A percentile compares a stretch with the other conserved stretches of the same genome.
Evolutionary conservation across 2,329 filamentous ascomycete genomes (phyloP).

Genomic region (Teratosphaeria nubilosa): DNA sequence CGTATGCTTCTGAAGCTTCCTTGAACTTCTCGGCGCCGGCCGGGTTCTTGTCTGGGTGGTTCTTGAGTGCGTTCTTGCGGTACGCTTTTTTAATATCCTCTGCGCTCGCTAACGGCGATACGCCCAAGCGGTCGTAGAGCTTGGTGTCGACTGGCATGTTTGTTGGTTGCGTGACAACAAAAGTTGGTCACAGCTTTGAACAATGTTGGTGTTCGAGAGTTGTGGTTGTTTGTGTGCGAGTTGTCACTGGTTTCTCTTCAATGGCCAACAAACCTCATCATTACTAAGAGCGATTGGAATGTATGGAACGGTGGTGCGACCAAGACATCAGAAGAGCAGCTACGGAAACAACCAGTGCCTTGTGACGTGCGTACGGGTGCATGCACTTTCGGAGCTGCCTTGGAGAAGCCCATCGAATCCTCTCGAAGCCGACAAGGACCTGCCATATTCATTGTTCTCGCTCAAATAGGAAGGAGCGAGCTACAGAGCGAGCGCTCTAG

Average conservation of each 20-base stretch:
- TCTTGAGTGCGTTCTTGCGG: constrained; percentile 69
- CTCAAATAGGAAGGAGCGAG: background rate
- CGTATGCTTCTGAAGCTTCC: constrained; percentile 93
- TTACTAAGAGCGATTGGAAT: background rate
- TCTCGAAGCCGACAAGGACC: background rate
- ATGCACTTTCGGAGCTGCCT: background rate
- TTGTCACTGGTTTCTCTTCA: background rate
- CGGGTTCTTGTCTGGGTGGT: constrained; percentile 95
- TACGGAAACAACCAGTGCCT: background rate
- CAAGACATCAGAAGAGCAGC: background rate
- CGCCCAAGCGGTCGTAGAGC: constrained; percentile 76
- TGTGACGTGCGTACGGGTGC: background rate
- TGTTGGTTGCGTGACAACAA: background rate
- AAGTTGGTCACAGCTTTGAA: background rate
- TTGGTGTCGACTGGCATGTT: constrained; percentile 88
- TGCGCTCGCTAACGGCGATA: constrained; percentile 71
- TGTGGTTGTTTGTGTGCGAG: background rate
- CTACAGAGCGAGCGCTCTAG: background rate
- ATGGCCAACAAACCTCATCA: background rate
- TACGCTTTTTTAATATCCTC: constrained; percentile 98
- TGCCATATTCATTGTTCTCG: background rate
- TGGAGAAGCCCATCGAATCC: background rate
- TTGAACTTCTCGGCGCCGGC: constrained; percentile 90
- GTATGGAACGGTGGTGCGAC: background rate
- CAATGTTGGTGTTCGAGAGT: background rate